Conservation (phyloP, 106 monocot genomes). For the Hemerocallis citrina region DNA sequence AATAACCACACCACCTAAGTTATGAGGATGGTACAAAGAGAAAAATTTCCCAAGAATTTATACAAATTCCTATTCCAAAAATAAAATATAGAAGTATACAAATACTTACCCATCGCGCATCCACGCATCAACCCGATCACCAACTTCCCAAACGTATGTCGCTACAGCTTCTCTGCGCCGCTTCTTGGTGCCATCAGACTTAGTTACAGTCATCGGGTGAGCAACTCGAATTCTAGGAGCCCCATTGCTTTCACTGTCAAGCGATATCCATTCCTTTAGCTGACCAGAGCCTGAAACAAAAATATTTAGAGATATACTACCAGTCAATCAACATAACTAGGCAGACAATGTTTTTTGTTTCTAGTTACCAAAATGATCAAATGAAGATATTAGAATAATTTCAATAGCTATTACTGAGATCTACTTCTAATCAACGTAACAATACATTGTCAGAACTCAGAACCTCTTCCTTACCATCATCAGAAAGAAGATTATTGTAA, state of each 20-base stretch:
- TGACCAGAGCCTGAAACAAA: slow-evolving; percentile 18
- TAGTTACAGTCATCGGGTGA: slow-evolving; percentile 36
- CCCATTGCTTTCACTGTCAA: slow-evolving; percentile 35
- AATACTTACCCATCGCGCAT: slow-evolving; percentile 58
- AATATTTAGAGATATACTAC: neutral
- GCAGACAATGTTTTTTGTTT: neutral
- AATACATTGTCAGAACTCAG: neutral
- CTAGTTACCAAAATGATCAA: neutral
- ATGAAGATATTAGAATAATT: neutral
- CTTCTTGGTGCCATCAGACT: slow-evolving; percentile 67
- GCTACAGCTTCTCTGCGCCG: slow-evolving; percentile 51
- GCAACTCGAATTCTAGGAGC: slow-evolving; percentile 70
- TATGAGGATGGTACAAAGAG: neutral
- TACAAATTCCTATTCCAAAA: neutral
- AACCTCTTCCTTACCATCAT: slow-evolving; percentile 41
- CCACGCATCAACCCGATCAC: slow-evolving; percentile 87
- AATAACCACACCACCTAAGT: neutral
- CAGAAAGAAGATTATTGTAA: slow-evolving; percentile 43
- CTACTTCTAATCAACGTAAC: neutral
- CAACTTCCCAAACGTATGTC: slow-evolving; percentile 52
- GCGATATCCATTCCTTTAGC: slow-evolving; percentile 74
- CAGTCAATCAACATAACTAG: slow-evolving; percentile 1
- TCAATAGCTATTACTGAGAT: neutral
- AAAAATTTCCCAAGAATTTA: neutral
- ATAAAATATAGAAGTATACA: neutral